Percentiles rank a stretch among this genome's conserved stretches.
These are phyloP conservation scores for Lindgomyces ingoldianus DNA, from an alignment of 495 filamentous ascomycete genomes.

Conservation along the genomic window DNA sequence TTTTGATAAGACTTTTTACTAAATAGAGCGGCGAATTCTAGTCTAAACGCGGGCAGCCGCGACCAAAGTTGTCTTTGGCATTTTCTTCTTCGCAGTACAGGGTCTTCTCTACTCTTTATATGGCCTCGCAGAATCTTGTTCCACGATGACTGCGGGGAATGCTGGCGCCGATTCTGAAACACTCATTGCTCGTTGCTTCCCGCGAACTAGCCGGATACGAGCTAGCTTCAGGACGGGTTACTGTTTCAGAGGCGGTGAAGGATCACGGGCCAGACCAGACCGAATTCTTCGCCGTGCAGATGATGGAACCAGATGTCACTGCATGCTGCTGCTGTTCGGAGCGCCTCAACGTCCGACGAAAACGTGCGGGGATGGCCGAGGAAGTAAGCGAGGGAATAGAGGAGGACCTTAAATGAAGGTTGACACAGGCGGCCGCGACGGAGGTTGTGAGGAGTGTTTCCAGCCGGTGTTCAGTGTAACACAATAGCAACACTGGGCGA, in stretches of 20 bases:
- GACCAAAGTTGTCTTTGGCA: no score
- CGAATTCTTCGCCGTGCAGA: slow-evolving; percentile 8
- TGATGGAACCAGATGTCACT: not conserved
- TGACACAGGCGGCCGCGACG: slow-evolving; percentile 1
- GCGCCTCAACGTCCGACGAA: no score
- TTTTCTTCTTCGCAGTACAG: no score
- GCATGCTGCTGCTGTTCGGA: not conserved
- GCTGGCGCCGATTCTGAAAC: slow-evolving; percentile 26
- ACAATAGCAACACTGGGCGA: slow-evolving; percentile 10
- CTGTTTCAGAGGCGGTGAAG: slow-evolving; percentile 36
- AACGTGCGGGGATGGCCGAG: not conserved
- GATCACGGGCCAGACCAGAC: slow-evolving; percentile 16
- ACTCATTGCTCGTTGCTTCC: slow-evolving; percentile 16
- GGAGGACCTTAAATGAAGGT: not conserved
- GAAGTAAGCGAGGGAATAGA: not conserved
- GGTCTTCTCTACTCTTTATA: no score
- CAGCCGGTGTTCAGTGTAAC: not conserved
- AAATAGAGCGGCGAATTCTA: no score
- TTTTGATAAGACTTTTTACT: no score
- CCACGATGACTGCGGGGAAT: slow-evolving; percentile 33
- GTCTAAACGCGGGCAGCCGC: no score
- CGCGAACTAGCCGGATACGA: slow-evolving; percentile 1
- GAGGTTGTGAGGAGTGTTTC: not conserved
- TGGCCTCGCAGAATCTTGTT: no score
- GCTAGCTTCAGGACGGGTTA: not conserved